Base-by-base conservation (phyloP, 2,329 filamentous ascomycete genomes). In the Colletotrichum tropicicola region DNA sequence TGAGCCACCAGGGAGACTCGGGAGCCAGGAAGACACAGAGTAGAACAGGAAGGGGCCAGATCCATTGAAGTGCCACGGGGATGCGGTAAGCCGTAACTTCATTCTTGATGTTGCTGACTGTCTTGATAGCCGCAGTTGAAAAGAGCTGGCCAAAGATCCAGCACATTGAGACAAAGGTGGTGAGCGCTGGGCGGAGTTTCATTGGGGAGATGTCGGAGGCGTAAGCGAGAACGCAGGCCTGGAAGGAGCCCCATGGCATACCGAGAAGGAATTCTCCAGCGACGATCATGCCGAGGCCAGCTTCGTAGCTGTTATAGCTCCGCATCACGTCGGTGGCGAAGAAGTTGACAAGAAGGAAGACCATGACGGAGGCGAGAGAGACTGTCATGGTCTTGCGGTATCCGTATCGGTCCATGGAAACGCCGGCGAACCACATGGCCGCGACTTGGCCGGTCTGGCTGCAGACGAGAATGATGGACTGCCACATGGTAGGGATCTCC, bases 401-500 rank as follows among this genome's bases (percentile, higher is more conserved):
- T 6, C 59, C 63, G 21, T 41, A 63, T 28, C 23, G 35, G 27
- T 58, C 63, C 17, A 58, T 37, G 32, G 32, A 25, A 17, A 45
- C 13, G 13, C 59, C 63, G 15, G 63, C 32, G 6, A 63, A 39
- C 8, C 49, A 63, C 35, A 66, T 58, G 35, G 51, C 63, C 4
- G 19, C 10, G 12, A 66, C 10, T 17, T 66, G 63, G 13, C 63
- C 63, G 6, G 23, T 12, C 27, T 62, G 59, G 15, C 45, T 44
- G 6, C 41, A 30, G 39, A 43, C 41, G n/a, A 44, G 52, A 12
- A 66, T 66, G 21, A 44, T 78, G 5, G 78, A 74, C 65, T 83
- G 81, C 81, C 81, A 83, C 6, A 75, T 68, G 1, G 77, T 75
- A 3, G 75, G 72, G 17, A 83, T 72, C 66, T 79, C 73, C 48